Conservation (phyloP, 2,329 filamentous ascomycete species). For the Pseudogymnoascus sp. region DNA sequence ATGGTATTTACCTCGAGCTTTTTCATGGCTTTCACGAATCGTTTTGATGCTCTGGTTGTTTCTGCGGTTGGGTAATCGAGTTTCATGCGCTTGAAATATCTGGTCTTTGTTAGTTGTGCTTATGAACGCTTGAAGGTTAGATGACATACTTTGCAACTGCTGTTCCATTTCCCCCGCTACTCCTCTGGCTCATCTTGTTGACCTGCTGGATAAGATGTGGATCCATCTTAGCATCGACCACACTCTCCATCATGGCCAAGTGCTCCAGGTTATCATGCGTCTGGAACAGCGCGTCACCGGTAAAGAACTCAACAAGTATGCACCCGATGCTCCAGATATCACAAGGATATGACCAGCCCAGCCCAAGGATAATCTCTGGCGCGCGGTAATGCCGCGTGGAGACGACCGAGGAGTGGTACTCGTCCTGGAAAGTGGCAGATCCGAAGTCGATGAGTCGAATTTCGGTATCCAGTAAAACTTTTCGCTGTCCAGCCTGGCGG, state of each 20-base stretch:
- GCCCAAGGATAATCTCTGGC: conserved; percentile 61
- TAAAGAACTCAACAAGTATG: conserved; percentile 64
- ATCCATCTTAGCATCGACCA: conserved; percentile 53
- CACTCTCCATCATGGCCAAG: conserved; percentile 67
- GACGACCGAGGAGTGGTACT: conserved; percentile 64
- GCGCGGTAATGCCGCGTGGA: conserved; percentile 63
- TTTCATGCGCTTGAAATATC: conserved; percentile 50
- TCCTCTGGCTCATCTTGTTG: conserved; percentile 48
- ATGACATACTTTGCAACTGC: conserved; percentile 54
- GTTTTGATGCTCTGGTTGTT: conserved; percentile 54
- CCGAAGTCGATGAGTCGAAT: conserved; percentile 65
- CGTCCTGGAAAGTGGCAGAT: conserved; percentile 63
- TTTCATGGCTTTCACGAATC: conserved; percentile 68
- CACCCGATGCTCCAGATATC: conserved; percentile 70
- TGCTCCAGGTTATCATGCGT: conserved; percentile 67
- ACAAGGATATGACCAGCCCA: conserved; percentile 64
- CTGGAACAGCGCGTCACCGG: conserved; percentile 62
- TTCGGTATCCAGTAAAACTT: conserved; percentile 59
- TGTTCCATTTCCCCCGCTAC: conserved; percentile 38
- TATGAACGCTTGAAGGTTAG: background rate
- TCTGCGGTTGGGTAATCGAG: conserved; percentile 58
- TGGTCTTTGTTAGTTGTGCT: conserved; percentile 23
- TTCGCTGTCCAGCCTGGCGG: conserved; percentile 54
- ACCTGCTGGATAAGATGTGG: conserved; percentile 48
- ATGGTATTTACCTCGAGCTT: conserved; percentile 45